Base-by-base conservation (phyloP, 306 rosid genomes). In the Dalbergia oliveri region DNA sequence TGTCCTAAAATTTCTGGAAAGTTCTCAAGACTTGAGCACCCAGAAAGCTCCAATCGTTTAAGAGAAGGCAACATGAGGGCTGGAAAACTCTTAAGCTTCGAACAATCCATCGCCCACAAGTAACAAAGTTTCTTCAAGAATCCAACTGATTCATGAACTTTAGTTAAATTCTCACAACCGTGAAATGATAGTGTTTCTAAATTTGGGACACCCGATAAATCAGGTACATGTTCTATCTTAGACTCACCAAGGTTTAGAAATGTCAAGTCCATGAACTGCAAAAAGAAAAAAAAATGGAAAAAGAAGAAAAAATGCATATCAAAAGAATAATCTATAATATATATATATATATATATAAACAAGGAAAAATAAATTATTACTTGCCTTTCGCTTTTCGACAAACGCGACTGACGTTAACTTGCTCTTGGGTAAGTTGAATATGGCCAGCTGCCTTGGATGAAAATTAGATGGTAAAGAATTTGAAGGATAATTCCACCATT, bases 401-500 rank as follows among this genome's bases (percentile, higher is more conserved):
- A 19, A 16, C 50, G 0, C 5, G 3, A 31, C 0, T 18, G 23
- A 41, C 14, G 0, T n/a, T 37, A 19, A 66, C 7, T 4, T 3
- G 9, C 53, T 16, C 12, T 7, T 0, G 0, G 78, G 44, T 14
- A 59, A 8, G 0, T 73, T 23, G 15, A 8, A 14, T 58, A 43
- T 58, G 23, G 4, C 13, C 41, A 73, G 78, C 10, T 73, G 5
- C 31, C 41, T 61, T n/a, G 60, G 57, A 45, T 31, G n/a, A 31
- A 75, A 75, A 60, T 60, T 33, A 26, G 12, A 26, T 44, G 79
- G 79, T 9, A 75, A 61, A 19, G 44, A 0, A 0, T 26, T 1
- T 15, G 79, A 75, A 58, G 79, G 79, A 21, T 75, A 75, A 75
- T 58, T 75, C 79, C 45, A 75, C 33, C 31, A 26, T 26, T 26